phyloP scores from a whole-genome alignment of 2,329 filamentous ascomycete genomes.

The Calonectria hawksworthii region DNA sequence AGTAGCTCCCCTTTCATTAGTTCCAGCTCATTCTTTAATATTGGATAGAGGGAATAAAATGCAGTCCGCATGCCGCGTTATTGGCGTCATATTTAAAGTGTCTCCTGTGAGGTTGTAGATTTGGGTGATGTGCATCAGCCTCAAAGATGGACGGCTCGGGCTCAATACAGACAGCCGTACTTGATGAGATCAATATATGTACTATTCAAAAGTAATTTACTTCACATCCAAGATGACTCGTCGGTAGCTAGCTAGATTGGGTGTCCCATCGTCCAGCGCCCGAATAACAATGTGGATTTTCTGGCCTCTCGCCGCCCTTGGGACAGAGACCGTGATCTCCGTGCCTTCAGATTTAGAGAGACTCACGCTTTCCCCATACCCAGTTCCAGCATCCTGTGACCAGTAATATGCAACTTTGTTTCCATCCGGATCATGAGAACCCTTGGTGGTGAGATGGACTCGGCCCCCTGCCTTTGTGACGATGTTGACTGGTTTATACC shows the following conservation, averaged over 20 bases:
- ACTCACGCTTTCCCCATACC: background rate
- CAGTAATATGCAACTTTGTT: background rate
- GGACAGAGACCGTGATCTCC: background rate
- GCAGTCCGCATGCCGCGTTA: too few relatives aligned
- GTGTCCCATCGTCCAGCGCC: background rate
- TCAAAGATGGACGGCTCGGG: too few relatives aligned
- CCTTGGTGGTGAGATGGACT: background rate
- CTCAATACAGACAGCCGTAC: too few relatives aligned
- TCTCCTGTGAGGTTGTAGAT: too few relatives aligned
- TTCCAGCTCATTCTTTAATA: too few relatives aligned
- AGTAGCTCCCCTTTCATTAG: too few relatives aligned
- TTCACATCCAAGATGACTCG: conserved; percentile 2
- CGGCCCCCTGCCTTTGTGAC: background rate
- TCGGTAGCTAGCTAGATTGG: background rate
- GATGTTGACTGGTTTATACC: background rate
- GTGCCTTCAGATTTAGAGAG: background rate
- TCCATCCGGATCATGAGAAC: background rate
- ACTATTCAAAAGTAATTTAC: background rate
- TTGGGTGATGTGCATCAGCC: too few relatives aligned
- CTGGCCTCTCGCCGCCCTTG: background rate
- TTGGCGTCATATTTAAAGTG: too few relatives aligned
- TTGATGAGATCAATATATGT: background rate
- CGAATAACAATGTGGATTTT: background rate
- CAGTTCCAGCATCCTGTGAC: background rate
- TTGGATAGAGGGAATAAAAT: too few relatives aligned